A percentile compares a stretch with the other conserved stretches of the same genome.
phyloP scores from a whole-genome alignment of 2,329 filamentous ascomycete species.

The Phialophora verrucosa region DNA sequence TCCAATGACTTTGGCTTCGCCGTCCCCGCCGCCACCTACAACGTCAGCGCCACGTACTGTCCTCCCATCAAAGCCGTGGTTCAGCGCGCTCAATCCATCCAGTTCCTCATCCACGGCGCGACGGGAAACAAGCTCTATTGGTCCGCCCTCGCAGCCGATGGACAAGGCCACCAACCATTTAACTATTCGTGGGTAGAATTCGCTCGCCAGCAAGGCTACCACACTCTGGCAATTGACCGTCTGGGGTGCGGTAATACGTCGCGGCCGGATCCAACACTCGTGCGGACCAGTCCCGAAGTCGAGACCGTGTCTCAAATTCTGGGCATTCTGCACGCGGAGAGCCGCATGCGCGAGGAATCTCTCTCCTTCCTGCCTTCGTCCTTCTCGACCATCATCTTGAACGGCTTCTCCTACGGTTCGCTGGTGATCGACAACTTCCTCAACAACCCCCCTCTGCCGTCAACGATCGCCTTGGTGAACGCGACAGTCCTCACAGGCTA shows the following conservation, averaged over 20 bases:
- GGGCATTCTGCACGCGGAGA: not conserved
- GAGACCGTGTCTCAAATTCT: not conserved
- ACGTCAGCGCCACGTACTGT: slow-evolving; percentile 4
- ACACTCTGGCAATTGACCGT: slow-evolving; percentile 3
- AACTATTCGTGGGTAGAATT: slow-evolving; percentile 7
- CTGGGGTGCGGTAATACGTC: slow-evolving; percentile 3
- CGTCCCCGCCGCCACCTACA: slow-evolving; percentile 1
- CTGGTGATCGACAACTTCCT: slow-evolving; percentile 3
- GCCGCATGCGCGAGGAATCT: not conserved
- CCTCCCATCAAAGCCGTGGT: not conserved
- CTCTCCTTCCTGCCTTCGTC: not conserved
- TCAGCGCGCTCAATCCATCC: not conserved
- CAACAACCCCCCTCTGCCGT: not conserved
- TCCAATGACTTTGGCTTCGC: slow-evolving; percentile 10
- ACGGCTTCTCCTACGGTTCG: slow-evolving; percentile 3
- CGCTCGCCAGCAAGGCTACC: slow-evolving; percentile 5
- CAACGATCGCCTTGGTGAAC: not conserved
- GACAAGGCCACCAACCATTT: not conserved
- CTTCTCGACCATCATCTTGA: slow-evolving; percentile 6
- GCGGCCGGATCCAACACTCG: slow-evolving; percentile 1
- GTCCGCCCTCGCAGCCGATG: not conserved
- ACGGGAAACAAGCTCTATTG: slow-evolving; percentile 7
- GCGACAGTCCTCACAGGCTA: slow-evolving; percentile 1
- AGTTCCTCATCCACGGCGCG: slow-evolving; percentile 5
- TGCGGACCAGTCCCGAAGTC: slow-evolving; percentile 1